Base-by-base conservation (phyloP, 495 filamentous ascomycete species). In the Barbatosphaeria neglecta region DNA sequence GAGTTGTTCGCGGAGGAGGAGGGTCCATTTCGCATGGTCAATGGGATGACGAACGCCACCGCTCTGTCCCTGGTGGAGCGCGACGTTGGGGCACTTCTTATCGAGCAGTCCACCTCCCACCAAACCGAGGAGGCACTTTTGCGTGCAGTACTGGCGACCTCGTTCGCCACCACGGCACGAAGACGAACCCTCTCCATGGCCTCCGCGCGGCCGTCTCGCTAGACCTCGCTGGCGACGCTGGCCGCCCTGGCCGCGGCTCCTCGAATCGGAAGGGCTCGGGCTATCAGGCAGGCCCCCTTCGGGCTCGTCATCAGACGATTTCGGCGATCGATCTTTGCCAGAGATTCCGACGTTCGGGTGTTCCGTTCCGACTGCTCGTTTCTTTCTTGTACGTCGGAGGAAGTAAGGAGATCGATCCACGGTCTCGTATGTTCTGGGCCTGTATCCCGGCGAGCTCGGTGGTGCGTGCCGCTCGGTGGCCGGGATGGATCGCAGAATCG, bases 71-170 rank as follows among this genome's bases (percentile, higher is more conserved):
- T 40, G 59, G 54, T 74, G 64, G n/a, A 56, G 48, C 4, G 46
- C 27, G 1, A 69, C 52, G 49, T 76, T 76, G 33, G 67, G 70
- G 47, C 69, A 77, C 10, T 8, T 6, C n/a, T 47, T 22, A 44
- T 77, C 72, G 15, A 75, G 54, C 6, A 39, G 6, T 19, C 42
- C 48, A 0, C 63, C 56, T 7, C 46, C 49, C 16, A 70, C 58
- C 17, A 77, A 50, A 3, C 69, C 67, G 6, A 66, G 56, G 27
- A 77, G 60, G 51, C 64, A 77, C 20, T 57, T 55, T 50, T 74
- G 67, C 1, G 69, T 73, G 43, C 66, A 77, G 46, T 72, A 72
- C 27, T 37, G 44, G 24, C 44, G 31, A 22, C 33, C 28, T 7
- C 18, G 17, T 19, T 8, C 38, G 18, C 38, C 22, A 22, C 38